A percentile compares a stretch with the other conserved stretches of the same genome.
phyloP scores from a whole-genome alignment of 176 grass and related monocot genomes.

The Aegilops umbellulata region DNA sequence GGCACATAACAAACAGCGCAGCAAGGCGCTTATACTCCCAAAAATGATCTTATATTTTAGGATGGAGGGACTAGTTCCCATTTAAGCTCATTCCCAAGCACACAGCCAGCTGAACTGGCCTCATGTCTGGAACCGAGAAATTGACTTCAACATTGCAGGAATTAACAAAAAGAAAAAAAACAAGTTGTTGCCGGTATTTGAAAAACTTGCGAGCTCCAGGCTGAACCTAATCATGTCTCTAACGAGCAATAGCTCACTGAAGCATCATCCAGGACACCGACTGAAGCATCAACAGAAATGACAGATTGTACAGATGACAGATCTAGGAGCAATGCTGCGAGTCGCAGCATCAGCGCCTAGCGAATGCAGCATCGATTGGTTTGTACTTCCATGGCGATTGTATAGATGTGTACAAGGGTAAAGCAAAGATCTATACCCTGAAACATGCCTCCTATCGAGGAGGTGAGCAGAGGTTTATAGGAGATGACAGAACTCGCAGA shows the following conservation, averaged over 20 bases:
- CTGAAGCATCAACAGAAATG: background rate
- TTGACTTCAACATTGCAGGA: background rate
- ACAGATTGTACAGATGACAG: background rate
- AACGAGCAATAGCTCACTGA: background rate
- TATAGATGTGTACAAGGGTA: constrained; percentile 28
- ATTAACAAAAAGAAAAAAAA: background rate
- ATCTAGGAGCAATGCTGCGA: too few species aligned
- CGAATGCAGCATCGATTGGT: too few species aligned
- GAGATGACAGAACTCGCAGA: background rate
- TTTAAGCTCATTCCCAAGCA: background rate
- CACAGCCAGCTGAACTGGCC: background rate
- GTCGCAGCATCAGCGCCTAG: too few species aligned
- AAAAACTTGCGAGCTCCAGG: background rate
- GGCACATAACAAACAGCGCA: background rate
- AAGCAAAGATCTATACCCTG: background rate
- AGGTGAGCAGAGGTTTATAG: background rate
- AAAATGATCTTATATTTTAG: too few species aligned
- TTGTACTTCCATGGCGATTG: background rate
- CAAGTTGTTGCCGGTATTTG: background rate
- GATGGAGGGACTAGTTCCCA: background rate
- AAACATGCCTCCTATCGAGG: constrained; percentile 5
- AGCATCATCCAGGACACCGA: background rate
- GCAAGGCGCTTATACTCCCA: too few species aligned
- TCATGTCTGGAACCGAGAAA: background rate
- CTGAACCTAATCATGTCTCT: background rate